Conservation (phyloP, 2,329 filamentous ascomycete species). For the Phoma sp. region DNA sequence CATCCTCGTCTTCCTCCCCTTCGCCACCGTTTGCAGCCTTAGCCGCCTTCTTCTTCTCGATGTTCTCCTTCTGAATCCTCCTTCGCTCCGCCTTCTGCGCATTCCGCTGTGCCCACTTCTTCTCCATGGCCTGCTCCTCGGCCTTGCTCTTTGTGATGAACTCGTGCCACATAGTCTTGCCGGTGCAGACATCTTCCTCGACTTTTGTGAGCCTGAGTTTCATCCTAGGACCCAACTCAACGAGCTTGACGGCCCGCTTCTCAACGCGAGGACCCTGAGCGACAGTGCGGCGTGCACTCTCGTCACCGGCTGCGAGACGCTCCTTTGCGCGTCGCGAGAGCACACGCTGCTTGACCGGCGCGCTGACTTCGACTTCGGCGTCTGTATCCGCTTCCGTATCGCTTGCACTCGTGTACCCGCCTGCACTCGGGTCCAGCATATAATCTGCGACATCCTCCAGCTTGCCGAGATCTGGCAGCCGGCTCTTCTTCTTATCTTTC, state of each 20-base stretch:
- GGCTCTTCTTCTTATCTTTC: constrained; percentile 63
- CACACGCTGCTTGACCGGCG: constrained; percentile 65
- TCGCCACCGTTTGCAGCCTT: constrained; percentile 52
- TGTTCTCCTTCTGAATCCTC: constrained; percentile 85
- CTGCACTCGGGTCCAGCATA: constrained; percentile 78
- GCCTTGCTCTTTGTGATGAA: constrained; percentile 83
- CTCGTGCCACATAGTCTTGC: constrained; percentile 97
- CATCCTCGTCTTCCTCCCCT: constrained; percentile 54
- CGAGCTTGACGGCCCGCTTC: constrained; percentile 85
- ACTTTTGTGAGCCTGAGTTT: constrained; percentile 90
- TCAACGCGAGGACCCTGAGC: constrained; percentile 64
- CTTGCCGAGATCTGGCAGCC: constrained; percentile 85
- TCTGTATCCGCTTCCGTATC: constrained; percentile 94
- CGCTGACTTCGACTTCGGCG: constrained; percentile 86
- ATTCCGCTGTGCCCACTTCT: constrained; percentile 77
- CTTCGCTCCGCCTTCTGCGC: constrained; percentile 83
- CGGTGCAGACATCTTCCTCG: constrained; percentile 88
- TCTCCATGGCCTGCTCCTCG: constrained; percentile 79
- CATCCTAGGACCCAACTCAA: constrained; percentile 91
- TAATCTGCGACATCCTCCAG: constrained; percentile 94
- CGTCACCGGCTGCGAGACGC: constrained; percentile 50
- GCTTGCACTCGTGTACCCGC: constrained; percentile 88
- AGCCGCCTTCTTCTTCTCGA: constrained; percentile 81
- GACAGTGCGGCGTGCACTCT: constrained; percentile 40
- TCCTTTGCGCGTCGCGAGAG: constrained; percentile 60